Percentiles rank a stretch among this genome's conserved stretches.
Conservation (phyloP, 257 asterid genomes). For the Eucommia ulmoides region DNA sequence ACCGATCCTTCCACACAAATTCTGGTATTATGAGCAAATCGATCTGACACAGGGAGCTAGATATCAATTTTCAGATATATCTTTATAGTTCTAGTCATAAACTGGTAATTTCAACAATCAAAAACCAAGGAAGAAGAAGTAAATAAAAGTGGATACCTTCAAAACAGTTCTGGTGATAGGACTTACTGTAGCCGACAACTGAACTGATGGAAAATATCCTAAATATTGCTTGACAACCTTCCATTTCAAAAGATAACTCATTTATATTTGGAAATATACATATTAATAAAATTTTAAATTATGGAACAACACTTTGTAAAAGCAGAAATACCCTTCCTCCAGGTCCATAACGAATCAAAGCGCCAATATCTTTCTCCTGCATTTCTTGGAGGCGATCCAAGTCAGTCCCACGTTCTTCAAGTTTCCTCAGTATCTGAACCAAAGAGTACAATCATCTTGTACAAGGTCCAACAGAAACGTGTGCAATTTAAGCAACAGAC, state of each 20-base stretch:
- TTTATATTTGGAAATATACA: slow-evolving; percentile 2
- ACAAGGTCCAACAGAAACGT: background rate
- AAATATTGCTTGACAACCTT: slow-evolving; percentile 79
- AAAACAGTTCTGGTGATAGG: slow-evolving; percentile 98
- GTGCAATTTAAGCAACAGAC: slow-evolving; percentile 4
- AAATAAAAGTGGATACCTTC: slow-evolving; percentile 48
- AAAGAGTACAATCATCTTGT: slow-evolving; percentile 1
- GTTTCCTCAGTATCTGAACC: slow-evolving; percentile 82
- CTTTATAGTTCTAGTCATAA: slow-evolving; percentile 3
- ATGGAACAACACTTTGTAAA: slow-evolving; percentile 11
- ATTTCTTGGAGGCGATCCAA: slow-evolving; percentile 78
- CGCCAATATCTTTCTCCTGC: slow-evolving; percentile 90
- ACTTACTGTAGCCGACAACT: slow-evolving; percentile 83
- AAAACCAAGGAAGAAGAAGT: slow-evolving; percentile 6
- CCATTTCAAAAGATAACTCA: slow-evolving; percentile 19
- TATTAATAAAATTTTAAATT: slow-evolving; percentile 4
- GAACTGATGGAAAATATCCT: slow-evolving; percentile 79
- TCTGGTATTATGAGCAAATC: slow-evolving; percentile 76
- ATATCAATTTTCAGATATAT: slow-evolving; percentile 1
- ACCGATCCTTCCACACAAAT: slow-evolving; percentile 92
- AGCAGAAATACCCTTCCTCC: slow-evolving; percentile 76
- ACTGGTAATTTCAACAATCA: slow-evolving; percentile 8
- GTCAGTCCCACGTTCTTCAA: slow-evolving; percentile 73
- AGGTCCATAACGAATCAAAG: slow-evolving; percentile 83
- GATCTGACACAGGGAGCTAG: slow-evolving; percentile 37